Base-by-base conservation (phyloP, 768 basidiomycete species). In the Vishniacozyma victoriae region DNA sequence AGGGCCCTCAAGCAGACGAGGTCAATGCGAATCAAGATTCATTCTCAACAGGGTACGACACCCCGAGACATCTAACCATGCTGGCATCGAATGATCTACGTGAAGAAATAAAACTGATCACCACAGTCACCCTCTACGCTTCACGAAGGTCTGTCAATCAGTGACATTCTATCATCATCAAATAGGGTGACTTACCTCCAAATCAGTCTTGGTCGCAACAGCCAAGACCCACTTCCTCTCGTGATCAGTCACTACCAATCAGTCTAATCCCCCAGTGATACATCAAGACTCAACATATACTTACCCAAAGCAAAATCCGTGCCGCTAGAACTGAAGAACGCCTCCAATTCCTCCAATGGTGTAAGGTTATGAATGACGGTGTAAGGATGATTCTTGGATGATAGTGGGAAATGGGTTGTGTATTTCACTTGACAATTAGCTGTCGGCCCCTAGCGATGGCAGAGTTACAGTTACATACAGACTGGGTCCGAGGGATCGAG, bases 401-500 rank as follows among this genome's bases (percentile, higher is more conserved):
- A 57, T 13, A 58, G 46, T 9, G 59, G 61, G 49, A 72, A 72
- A 46, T 64, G 63, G 26, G 64, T 72, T 5, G 58, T 63, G 48
- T 68, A 62, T 47, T 52, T 49, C n/a, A 56, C 70, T 67, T 41
- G 9, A 16, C 13, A 5, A 19, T 26, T 24, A 13, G 22, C 14
- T 15, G 49, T 26, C 13, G n/a, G n/a, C 9, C 40, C n/a, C 25
- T 18, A 11, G 41, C 12, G 19, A 19, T 5, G 11, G 15, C 26
- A 16, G 41, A 24, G 33, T 16, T 26, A 20, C 15, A 11, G 25
- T 18, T 3, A 61, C 67, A 50, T 37, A 67, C 70, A 74, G 16
- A 91, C 82, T 59, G 80, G 82, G 63, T 89, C 89, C 56, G 76
- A 75, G 85, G 84, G 82, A 52, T 82, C 77, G 3, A 85, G 83